Base-by-base conservation (phyloP, 1,284 basidiomycete genomes). In the Cutaneotrichosporon curvatum region DNA sequence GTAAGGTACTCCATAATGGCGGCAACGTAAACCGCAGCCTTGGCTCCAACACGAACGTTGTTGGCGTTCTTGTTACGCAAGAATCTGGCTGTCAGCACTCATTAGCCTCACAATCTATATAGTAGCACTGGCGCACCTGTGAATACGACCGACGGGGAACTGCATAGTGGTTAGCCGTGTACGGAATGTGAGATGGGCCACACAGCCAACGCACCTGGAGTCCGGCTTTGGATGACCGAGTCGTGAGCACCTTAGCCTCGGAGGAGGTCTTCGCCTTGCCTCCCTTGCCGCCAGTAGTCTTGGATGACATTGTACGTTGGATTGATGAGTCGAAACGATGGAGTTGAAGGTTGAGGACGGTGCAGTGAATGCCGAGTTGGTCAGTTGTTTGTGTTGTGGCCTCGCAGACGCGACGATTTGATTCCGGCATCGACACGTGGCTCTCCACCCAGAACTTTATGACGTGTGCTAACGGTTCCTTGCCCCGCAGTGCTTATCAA, bases 11-110 rank as follows among this genome's bases (percentile, higher is more conserved):
- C 71, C 62, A 72, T 62, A 40, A 73, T 71, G 37, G 71, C 70
- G 20, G 72, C 71, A 31, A 73, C 67, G 57, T 71, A 73, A 43
- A 73, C 70, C 25, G 70, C 70, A n/a, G 71, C 68, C 53, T 73
- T 73, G 47, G 71, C 70, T 32, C 70, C 69, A 38, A 72, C 65
- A 37, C 69, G 57, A 45, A 96, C 82, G 67, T 91, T 90, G 73
- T 92, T 86, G 68, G 91, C 87, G 31, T 91, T 94, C 61, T 87
- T 81, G 67, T 83, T 82, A 73, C 95, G 94, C 60, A 97, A 74
- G 75, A 94, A 94, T 73, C 92, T 84, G 70, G 18, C 25, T 7
- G 12, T 28, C 25, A 28, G 25, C 25, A n/a, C 28, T 30, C 8
- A 16, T 34, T 6, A 34, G 32, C 5, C 12, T 10, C n/a, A 43